phyloP scores from a whole-genome alignment of 495 filamentous ascomycete genomes.

The Aspergillus asperescens region DNA sequence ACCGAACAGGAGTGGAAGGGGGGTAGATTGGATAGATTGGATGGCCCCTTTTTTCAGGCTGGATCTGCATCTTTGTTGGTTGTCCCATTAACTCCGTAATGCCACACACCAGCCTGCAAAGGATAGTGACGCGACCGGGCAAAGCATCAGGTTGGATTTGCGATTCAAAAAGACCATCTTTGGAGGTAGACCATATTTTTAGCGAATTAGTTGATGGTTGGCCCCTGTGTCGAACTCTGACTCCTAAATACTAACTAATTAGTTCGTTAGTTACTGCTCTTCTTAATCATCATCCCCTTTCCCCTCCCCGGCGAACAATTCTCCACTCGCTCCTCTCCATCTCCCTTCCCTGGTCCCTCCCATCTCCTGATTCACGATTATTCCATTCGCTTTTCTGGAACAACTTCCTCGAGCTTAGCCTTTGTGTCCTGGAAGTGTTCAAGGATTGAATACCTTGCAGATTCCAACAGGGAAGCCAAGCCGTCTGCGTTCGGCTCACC shows the following conservation, averaged over 20 bases:
- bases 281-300: not conserved
- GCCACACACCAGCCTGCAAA: not conserved
- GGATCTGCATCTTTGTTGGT: not conserved
- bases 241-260: no score
- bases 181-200: not conserved
- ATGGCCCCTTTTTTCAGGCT: slow-evolving; percentile 14
- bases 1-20: no score
- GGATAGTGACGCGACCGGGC: not conserved
- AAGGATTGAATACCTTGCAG: not conserved
- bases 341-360: not conserved
- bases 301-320: not conserved
- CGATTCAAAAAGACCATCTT: not conserved
- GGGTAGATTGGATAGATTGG: not conserved
- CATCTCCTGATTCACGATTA: not conserved
- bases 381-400: not conserved
- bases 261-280: not conserved
- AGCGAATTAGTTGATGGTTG: not conserved
- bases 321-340: not conserved
- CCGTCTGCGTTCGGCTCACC: not conserved
- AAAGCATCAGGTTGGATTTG: not conserved
- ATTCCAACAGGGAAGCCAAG: not conserved
- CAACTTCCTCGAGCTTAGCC: not conserved
- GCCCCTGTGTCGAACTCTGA: no score
- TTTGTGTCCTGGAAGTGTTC: not conserved
- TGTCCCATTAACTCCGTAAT: not conserved